These are phyloP conservation scores for Dioszegia aurantiaca DNA, from an alignment of 768 basidiomycete genomes.

Conservation along the genomic window DNA sequence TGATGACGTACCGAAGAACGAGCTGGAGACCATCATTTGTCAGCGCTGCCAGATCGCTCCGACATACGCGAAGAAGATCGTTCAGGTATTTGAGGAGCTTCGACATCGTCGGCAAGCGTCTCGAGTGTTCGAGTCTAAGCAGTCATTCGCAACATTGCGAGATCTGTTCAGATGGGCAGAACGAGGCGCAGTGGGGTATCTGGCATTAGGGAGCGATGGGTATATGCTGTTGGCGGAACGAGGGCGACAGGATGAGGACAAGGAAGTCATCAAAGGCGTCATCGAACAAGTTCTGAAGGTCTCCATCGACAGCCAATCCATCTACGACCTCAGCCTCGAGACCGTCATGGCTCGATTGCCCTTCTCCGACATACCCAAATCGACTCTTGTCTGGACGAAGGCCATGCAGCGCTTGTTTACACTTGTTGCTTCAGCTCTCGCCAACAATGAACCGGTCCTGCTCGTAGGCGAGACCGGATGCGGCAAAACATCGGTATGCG, in stretches of 20 bases:
- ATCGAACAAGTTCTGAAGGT: constrained; percentile 88
- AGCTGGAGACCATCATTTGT: constrained; percentile 89
- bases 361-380: constrained; percentile 18
- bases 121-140: constrained; percentile 95
- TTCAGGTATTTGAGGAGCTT: constrained; percentile 84
- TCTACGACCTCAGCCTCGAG: constrained; percentile 60
- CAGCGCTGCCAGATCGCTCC: constrained; percentile 89
- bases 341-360: constrained; percentile 38
- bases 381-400: constrained; percentile 79
- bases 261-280: constrained; percentile 81
- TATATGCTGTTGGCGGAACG: constrained; percentile 97
- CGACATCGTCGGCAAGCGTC: constrained; percentile 86
- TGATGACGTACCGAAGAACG: constrained; percentile 89
- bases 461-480: constrained; percentile 96
- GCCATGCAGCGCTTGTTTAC: constrained; percentile 88
- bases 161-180: constrained; percentile 98
- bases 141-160: constrained; percentile 92
- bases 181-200: constrained; percentile 80
- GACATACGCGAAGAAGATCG: constrained; percentile 85
- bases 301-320: constrained; percentile 64
- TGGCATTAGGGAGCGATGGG: constrained; percentile 90
- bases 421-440: constrained; percentile 76
- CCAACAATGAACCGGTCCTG: constrained; percentile 87
- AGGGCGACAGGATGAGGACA: constrained; percentile 78
- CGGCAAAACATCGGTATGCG: constrained; percentile 96